A percentile compares a stretch with the other conserved stretches of the same genome.
Evolutionary conservation across 148 eudicot genomes (phyloP).

Genomic region (Cornus florida): DNA sequence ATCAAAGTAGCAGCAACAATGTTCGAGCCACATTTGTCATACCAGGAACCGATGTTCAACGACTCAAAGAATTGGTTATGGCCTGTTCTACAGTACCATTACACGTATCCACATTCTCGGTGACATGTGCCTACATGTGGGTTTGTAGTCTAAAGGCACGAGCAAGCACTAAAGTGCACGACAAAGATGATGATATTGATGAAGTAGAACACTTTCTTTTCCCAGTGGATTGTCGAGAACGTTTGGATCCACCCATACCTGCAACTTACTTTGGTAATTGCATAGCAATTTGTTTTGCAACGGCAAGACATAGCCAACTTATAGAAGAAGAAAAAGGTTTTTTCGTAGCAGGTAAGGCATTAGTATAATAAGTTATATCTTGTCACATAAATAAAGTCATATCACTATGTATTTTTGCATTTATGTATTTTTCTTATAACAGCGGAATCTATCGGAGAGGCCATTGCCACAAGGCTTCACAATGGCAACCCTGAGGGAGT

Average conservation of each 20-base stretch:
- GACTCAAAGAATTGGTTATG: too few species aligned
- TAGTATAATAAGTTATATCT: too few species aligned
- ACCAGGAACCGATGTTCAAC: too few species aligned
- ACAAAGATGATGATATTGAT: neutral
- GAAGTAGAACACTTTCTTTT: neutral
- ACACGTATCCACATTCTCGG: neutral
- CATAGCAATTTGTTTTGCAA: neutral
- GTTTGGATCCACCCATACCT: constrained; percentile 25
- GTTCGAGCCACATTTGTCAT: too few species aligned
- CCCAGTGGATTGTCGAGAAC: constrained; percentile 10
- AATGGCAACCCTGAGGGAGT: neutral
- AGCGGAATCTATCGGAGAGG: constrained; percentile 14
- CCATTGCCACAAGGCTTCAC: neutral
- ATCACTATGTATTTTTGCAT: too few species aligned
- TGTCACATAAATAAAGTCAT: too few species aligned
- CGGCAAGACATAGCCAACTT: neutral
- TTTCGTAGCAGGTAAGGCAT: too few species aligned
- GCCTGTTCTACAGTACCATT: too few species aligned
- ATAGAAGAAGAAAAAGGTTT: constrained; percentile 9
- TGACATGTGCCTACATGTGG: constrained; percentile 24
- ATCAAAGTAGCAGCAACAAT: too few species aligned
- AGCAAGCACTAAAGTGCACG: neutral
- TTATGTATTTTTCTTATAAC: neutral
- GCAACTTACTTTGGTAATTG: constrained; percentile 8
- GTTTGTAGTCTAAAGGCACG: constrained; percentile 17